Evolutionary conservation across 441 rosid species (phyloP).

Genomic region (Sinapis alba): DNA sequence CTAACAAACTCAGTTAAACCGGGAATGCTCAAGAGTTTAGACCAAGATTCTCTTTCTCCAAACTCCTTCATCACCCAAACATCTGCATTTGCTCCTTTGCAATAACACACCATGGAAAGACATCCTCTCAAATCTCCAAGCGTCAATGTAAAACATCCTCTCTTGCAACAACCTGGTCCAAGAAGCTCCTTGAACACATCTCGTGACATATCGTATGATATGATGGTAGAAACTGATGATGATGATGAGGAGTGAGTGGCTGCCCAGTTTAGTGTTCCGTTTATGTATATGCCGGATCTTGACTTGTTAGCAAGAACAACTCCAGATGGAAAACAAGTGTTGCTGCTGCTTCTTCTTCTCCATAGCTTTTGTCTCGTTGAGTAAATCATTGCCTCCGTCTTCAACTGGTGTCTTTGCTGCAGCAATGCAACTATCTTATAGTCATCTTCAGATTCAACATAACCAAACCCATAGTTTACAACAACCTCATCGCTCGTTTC

Average conservation of each 20-base stretch:
- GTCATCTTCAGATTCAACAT: constrained; percentile 34
- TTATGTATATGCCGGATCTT: constrained; percentile 36
- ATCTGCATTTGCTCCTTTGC: constrained; percentile 32
- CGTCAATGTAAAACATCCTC: constrained; percentile 37
- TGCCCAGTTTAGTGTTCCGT: constrained; percentile 38
- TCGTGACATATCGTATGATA: constrained; percentile 38
- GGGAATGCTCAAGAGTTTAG: constrained; percentile 38
- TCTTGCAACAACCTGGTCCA: not conserved
- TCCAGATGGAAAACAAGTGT: constrained; percentile 18
- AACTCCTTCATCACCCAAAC: constrained; percentile 43
- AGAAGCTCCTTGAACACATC: constrained; percentile 27
- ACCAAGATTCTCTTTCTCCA: constrained; percentile 31
- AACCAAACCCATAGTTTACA: constrained; percentile 42
- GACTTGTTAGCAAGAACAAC: constrained; percentile 8
- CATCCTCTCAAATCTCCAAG: constrained; percentile 35
- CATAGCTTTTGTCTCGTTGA: constrained; percentile 33
- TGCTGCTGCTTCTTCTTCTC: constrained; percentile 27
- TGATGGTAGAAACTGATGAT: constrained; percentile 21
- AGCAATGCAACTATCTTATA: constrained; percentile 38
- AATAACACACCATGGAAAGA: constrained; percentile 27
- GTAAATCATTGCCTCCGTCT: constrained; percentile 23
- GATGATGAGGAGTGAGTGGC: constrained; percentile 11
- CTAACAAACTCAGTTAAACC: constrained; percentile 22
- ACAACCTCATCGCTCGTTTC: constrained; percentile 20
- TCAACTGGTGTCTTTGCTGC: constrained; percentile 13